phyloP scores from a whole-genome alignment of 179 eudicot genomes.

The Carnegiea gigantea region DNA sequence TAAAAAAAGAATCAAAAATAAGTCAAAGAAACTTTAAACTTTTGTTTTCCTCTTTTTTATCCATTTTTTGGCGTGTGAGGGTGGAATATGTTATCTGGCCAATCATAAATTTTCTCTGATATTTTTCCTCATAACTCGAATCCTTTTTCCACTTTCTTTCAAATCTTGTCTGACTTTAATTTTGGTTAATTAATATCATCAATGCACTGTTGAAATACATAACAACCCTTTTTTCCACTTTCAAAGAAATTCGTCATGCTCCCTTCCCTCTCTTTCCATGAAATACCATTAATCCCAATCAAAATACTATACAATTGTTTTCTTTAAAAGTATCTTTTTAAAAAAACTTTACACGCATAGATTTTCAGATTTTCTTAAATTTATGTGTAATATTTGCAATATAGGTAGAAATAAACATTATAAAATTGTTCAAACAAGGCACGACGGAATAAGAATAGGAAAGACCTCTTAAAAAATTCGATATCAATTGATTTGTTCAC shows the following conservation, averaged over 20 bases:
- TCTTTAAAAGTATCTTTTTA: too few species aligned
- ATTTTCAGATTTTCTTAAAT: too few species aligned
- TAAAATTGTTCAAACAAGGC: too few species aligned
- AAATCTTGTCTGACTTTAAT: background rate
- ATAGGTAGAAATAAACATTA: too few species aligned
- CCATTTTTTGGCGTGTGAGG: slow-evolving; percentile 30
- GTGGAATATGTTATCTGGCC: slow-evolving; percentile 26
- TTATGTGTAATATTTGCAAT: too few species aligned
- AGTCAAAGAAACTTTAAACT: slow-evolving; percentile 38
- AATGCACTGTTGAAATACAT: background rate
- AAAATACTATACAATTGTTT: too few species aligned
- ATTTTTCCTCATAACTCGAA: too few species aligned
- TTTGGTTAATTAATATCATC: background rate
- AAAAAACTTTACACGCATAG: too few species aligned
- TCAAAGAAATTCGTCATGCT: background rate
- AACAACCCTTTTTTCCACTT: background rate
- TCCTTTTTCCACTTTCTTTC: slow-evolving; percentile 14
- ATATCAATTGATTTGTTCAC: too few species aligned
- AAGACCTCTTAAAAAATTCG: too few species aligned
- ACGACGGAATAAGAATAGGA: too few species aligned
- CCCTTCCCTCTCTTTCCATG: background rate
- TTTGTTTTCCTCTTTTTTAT: slow-evolving; percentile 37
- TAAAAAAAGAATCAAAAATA: slow-evolving; percentile 22
- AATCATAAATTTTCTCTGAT: slow-evolving; percentile 4
- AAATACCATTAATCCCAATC: background rate